Percentiles rank a stretch among this genome's conserved stretches.
These are phyloP conservation scores for Erysiphe pulchra DNA, from an alignment of 2,329 filamentous ascomycete species.

Conservation along the genomic window DNA sequence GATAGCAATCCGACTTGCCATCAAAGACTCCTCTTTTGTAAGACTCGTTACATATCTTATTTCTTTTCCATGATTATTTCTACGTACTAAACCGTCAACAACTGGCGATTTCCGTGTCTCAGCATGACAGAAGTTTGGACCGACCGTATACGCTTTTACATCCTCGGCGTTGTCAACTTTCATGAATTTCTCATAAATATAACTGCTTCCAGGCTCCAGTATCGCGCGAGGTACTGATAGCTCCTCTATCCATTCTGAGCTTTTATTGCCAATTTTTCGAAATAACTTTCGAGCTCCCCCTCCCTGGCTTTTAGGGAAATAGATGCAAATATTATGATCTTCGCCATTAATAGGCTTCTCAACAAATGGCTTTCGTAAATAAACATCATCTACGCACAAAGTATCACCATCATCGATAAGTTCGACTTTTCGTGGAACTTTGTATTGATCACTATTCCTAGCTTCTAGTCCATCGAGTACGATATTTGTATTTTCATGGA, in stretches of 20 bases:
- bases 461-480: conserved; percentile 43
- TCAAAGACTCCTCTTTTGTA: conserved; percentile 52
- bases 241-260: conserved; percentile 70
- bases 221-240: conserved; percentile 57
- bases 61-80: conserved; percentile 94
- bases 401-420: conserved; percentile 78
- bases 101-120: conserved; percentile 95
- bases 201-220: conserved; percentile 57
- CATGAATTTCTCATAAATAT: conserved; percentile 93
- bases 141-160: conserved; percentile 95
- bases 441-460: conserved; percentile 28
- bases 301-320: conserved; percentile 67
- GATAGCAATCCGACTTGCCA: conserved; percentile 71
- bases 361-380: conserved; percentile 79
- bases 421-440: conserved; percentile 40
- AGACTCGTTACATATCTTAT: conserved; percentile 82
- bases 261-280: conserved; percentile 96
- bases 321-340: conserved; percentile 97
- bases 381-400: conserved; percentile 59
- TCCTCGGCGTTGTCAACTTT: conserved; percentile 92
- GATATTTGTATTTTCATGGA: conserved; percentile 60
- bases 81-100: conserved; percentile 81
- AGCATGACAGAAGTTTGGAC: conserved; percentile 76
- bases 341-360: conserved; percentile 97
- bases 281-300: conserved; percentile 83